Percentiles rank a stretch among this genome's conserved stretches.
Conservation (phyloP, 2,329 filamentous ascomycete genomes). For the Colletotrichum echinochloae region DNA sequence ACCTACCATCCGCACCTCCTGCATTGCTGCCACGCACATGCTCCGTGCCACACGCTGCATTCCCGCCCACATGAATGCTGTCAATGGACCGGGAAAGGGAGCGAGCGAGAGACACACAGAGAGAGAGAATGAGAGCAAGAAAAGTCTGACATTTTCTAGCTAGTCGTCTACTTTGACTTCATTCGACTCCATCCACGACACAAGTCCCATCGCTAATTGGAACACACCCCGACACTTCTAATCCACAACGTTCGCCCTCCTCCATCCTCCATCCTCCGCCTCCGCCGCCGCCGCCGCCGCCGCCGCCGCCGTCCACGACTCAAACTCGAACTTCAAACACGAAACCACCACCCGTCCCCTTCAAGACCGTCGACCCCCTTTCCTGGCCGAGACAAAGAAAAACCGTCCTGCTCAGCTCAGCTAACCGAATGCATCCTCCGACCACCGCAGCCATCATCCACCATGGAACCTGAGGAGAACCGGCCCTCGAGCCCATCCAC, state of each 20-base stretch:
- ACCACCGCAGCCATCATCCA: conserved; percentile 40
- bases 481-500: conserved; percentile 31
- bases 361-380: background rate
- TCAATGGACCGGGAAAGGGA: background rate
- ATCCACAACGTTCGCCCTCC: background rate
- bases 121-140: too few species aligned
- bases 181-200: background rate
- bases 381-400: conserved; percentile 21
- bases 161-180: background rate
- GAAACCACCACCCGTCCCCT: background rate
- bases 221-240: background rate
- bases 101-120: background rate
- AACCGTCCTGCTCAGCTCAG: background rate
- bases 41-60: conserved; percentile 7
- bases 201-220: background rate
- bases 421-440: conserved; percentile 40
- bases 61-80: conserved; percentile 1
- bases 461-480: conserved; percentile 53
- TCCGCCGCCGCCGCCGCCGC: background rate
- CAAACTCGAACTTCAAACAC: background rate
- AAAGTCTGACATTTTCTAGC: conserved; percentile 17
- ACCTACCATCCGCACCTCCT: background rate
- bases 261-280: background rate
- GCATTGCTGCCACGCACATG: background rate
- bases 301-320: background rate